Conservation (phyloP, 2,329 filamentous ascomycete species). For the Pseudocercospora pini-densiflorae region DNA sequence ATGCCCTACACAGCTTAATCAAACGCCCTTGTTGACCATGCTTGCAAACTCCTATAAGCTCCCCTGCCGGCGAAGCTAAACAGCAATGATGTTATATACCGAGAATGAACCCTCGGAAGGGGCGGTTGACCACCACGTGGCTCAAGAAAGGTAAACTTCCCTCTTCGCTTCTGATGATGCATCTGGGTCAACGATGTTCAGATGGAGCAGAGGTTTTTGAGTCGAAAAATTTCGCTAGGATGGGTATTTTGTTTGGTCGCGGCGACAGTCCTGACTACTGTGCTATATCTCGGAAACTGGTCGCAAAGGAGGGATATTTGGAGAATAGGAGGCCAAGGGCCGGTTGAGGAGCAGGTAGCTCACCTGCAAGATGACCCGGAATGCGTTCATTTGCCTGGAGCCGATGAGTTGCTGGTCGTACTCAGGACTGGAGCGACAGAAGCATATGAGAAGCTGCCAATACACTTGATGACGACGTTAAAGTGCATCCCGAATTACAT, state of each 20-base stretch:
- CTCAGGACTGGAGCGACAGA: constrained; percentile 65
- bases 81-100: background rate
- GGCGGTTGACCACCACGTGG: background rate
- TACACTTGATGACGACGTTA: constrained; percentile 60
- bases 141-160: background rate
- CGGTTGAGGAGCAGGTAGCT: background rate
- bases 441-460: constrained; percentile 59
- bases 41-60: background rate
- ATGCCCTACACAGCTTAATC: background rate
- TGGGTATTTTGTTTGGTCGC: background rate
- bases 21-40: background rate
- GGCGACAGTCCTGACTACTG: background rate
- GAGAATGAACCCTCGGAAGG: background rate
- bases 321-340: background rate
- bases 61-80: background rate
- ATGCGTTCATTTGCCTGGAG: constrained; percentile 37
- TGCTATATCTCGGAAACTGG: background rate
- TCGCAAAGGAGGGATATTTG: background rate
- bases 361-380: background rate
- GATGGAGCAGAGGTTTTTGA: background rate
- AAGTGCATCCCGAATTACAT: constrained; percentile 51
- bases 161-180: background rate
- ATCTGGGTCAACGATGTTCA: background rate
- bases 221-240: background rate
- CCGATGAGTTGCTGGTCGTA: constrained; percentile 59